A percentile compares a stretch with the other conserved stretches of the same genome.
These are phyloP conservation scores for Trichoderma aggressivum DNA, from an alignment of 2,329 filamentous ascomycete species.

Conservation along the genomic window DNA sequence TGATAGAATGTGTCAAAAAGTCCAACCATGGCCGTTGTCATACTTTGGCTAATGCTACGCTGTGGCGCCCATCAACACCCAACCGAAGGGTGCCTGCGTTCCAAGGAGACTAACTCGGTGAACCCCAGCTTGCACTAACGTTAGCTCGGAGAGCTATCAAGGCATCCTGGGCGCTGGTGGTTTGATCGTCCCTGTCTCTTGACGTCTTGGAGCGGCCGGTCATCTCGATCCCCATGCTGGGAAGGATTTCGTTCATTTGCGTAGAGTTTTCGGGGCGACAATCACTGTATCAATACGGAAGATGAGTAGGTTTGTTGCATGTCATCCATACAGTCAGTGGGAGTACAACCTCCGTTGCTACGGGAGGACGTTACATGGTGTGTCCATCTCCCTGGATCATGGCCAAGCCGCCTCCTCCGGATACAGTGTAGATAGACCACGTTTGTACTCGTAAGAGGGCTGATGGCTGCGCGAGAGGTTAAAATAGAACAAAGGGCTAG, in stretches of 20 bases:
- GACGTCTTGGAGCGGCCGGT: constrained; percentile 5
- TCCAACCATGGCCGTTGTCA: neutral
- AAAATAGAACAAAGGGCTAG: neutral
- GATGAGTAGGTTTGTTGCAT: neutral
- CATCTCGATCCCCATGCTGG: constrained; percentile 6
- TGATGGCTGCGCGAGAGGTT: neutral
- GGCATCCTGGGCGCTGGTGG: neutral
- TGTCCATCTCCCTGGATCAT: neutral
- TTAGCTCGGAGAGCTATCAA: constrained; percentile 2
- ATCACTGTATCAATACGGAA: neutral
- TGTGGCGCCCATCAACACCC: constrained; percentile 1
- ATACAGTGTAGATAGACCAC: neutral
- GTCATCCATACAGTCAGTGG: neutral
- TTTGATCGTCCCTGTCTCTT: constrained; percentile 11
- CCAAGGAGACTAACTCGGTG: neutral
- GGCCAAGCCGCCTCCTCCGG: neutral
- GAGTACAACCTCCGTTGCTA: neutral
- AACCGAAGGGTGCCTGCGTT: constrained; percentile 8
- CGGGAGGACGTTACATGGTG: neutral
- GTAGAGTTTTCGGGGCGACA: neutral
- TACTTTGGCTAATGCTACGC: neutral
- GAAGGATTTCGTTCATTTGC: neutral
- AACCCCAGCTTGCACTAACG: constrained; percentile 12
- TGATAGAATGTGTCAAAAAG: neutral
- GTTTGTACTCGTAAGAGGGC: neutral